Evolutionary conservation across 257 asterid species (phyloP).

Genomic region (Nicotiana noctiflora): DNA sequence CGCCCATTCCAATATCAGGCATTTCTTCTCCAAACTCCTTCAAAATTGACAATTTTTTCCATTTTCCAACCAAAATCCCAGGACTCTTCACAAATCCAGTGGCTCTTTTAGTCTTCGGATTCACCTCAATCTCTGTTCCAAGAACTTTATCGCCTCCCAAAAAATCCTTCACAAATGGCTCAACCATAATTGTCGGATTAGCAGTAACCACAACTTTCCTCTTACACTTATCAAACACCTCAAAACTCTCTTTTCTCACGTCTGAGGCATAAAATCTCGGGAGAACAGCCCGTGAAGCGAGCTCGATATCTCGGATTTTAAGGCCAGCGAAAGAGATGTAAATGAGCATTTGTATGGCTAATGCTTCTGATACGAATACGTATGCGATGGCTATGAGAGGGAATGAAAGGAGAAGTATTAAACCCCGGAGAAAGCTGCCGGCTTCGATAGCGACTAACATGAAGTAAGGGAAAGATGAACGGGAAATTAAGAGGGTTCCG

Average conservation of each 20-base stretch:
- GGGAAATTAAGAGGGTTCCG: slow-evolving; percentile 78
- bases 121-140: slow-evolving; percentile 95
- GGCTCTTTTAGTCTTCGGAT: slow-evolving; percentile 79
- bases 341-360: slow-evolving; percentile 80
- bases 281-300: slow-evolving; percentile 78
- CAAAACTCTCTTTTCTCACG: slow-evolving; percentile 78
- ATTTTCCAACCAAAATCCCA: slow-evolving; percentile 86
- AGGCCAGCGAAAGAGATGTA: slow-evolving; percentile 74
- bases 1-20: slow-evolving; percentile 88
- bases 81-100: slow-evolving; percentile 83
- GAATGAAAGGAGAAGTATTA: slow-evolving; percentile 68
- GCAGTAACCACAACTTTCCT: slow-evolving; percentile 88
- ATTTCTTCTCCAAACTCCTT: slow-evolving; percentile 83
- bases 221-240: slow-evolving; percentile 68
- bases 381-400: slow-evolving; percentile 80
- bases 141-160: slow-evolving; percentile 89
- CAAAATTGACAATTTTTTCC: slow-evolving; percentile 61
- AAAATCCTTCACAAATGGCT: slow-evolving; percentile 82
- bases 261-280: slow-evolving; percentile 80
- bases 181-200: slow-evolving; percentile 94
- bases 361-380: slow-evolving; percentile 65
- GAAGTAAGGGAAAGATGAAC: slow-evolving; percentile 97
- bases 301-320: slow-evolving; percentile 84
- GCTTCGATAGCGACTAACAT: slow-evolving; percentile 94
- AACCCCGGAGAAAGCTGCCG: slow-evolving; percentile 86